These are phyloP conservation scores for Suillus discolor DNA, from an alignment of 768 basidiomycete species.

Conservation along the genomic window DNA sequence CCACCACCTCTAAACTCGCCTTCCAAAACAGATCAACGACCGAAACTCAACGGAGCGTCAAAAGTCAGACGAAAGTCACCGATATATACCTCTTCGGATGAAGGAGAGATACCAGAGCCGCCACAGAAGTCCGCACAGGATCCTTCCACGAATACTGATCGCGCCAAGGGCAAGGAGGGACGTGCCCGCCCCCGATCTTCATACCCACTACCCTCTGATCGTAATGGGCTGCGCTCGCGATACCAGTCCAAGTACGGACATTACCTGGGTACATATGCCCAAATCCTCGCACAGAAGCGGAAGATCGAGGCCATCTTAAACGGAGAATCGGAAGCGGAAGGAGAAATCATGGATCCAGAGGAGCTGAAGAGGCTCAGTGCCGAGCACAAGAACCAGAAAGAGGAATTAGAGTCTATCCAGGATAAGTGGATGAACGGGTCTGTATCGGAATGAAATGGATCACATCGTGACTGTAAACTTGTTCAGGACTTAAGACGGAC, in stretches of 20 bases:
- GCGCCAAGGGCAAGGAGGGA: conserved; percentile 18
- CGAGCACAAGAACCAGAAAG: conserved; percentile 48
- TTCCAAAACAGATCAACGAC: conserved; percentile 1
- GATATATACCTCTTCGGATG: conserved; percentile 20
- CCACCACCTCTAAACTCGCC: neutral
- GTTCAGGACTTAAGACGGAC: neutral
- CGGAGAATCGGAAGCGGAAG: conserved; percentile 56
- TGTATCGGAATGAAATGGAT: conserved; percentile 17
- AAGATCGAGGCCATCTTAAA: conserved; percentile 56
- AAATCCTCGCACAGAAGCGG: conserved; percentile 50
- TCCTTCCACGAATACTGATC: conserved; percentile 31
- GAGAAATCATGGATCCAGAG: conserved; percentile 55
- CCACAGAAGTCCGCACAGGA: conserved; percentile 66
- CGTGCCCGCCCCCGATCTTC: conserved; percentile 35
- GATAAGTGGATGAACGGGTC: conserved; percentile 36
- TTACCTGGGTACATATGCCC: conserved; percentile 50
- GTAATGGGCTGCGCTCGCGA: conserved; percentile 49
- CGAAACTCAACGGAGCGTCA: neutral
- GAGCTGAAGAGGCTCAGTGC: conserved; percentile 48
- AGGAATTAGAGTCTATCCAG: conserved; percentile 57
- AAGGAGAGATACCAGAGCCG: conserved; percentile 63
- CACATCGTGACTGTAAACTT: neutral
- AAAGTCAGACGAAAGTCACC: conserved; percentile 33
- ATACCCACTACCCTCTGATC: conserved; percentile 47
- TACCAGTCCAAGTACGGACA: conserved; percentile 55